Percentiles rank a stretch among this genome's conserved stretches.
These are phyloP conservation scores for Fagopyrum homotropicum DNA, from an alignment of 148 eudicot species.

Conservation along the genomic window DNA sequence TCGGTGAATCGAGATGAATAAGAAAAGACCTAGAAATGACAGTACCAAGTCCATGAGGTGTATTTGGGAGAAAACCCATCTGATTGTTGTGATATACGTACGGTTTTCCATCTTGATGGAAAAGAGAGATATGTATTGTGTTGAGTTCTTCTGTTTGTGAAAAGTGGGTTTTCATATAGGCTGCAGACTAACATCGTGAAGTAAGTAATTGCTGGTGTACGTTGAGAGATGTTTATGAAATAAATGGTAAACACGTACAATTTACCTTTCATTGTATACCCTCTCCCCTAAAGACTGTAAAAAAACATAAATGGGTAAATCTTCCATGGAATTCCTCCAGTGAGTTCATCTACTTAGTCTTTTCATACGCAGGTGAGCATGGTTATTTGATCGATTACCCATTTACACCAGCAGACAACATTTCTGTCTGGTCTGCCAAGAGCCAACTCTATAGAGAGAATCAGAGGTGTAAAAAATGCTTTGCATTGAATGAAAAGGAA, in stretches of 20 bases:
- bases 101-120: not conserved
- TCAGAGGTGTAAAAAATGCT: not conserved
- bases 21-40: constrained; percentile 27
- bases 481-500: not conserved
- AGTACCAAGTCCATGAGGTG: constrained; percentile 28
- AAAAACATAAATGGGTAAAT: not conserved
- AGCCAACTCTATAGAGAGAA: not conserved
- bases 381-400: not conserved
- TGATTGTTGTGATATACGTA: not conserved
- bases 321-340: not conserved
- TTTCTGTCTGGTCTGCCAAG: not conserved
- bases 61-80: constrained; percentile 18
- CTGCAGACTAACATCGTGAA: not conserved
- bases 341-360: not conserved
- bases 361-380: not conserved
- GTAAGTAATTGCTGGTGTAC: not conserved
- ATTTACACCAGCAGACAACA: constrained; percentile 1
- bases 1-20: constrained; percentile 25
- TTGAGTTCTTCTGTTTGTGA: not conserved
- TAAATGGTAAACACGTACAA: not conserved
- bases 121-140: not conserved
- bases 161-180: too few species aligned
- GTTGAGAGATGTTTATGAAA: not conserved
- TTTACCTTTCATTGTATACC: not conserved
- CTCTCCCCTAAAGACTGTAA: not conserved